Evolutionary conservation across 208 protist genomes (phyloP).

Genomic region (Herpetomonas samuelpessoai): DNA sequence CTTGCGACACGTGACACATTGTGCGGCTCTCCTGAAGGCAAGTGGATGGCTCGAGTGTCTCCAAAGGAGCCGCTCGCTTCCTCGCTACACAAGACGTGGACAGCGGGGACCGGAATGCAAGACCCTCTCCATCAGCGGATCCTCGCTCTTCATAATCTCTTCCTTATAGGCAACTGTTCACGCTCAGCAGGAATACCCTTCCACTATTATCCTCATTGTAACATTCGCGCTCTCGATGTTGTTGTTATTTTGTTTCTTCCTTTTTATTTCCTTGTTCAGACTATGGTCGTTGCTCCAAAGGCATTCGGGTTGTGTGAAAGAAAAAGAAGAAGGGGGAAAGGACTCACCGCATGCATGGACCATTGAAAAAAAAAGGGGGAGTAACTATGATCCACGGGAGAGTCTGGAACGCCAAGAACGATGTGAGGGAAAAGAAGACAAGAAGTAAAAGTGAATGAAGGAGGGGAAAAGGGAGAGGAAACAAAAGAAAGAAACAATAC

Average conservation of each 20-base stretch:
- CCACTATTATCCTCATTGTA: conserved; percentile 1
- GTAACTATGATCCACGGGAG: neutral
- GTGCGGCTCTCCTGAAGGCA: too few relatives aligned
- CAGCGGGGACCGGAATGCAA: too few relatives aligned
- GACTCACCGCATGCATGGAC: too few relatives aligned
- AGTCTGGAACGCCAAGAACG: neutral
- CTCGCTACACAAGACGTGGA: too few relatives aligned
- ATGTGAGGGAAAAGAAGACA: neutral
- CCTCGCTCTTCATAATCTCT: too few relatives aligned
- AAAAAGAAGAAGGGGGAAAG: conserved; percentile 7
- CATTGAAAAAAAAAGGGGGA: conserved; percentile 5
- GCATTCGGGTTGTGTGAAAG: conserved; percentile 10
- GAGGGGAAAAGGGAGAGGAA: conserved; percentile 9
- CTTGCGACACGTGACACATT: too few relatives aligned
- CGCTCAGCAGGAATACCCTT: too few relatives aligned
- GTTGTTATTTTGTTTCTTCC: conserved; percentile 8
- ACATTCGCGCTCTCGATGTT: neutral
- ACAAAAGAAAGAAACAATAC: conserved; percentile 5
- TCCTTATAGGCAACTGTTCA: too few relatives aligned
- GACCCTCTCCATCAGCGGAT: too few relatives aligned
- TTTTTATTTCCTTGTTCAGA: conserved; percentile 7
- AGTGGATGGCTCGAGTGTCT: too few relatives aligned
- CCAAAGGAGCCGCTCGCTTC: too few relatives aligned
- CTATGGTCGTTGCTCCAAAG: conserved; percentile 2
- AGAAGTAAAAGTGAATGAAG: too few relatives aligned